Conservation (phyloP, 139 green algal genomes). For the Parachlorella kessleri region DNA sequence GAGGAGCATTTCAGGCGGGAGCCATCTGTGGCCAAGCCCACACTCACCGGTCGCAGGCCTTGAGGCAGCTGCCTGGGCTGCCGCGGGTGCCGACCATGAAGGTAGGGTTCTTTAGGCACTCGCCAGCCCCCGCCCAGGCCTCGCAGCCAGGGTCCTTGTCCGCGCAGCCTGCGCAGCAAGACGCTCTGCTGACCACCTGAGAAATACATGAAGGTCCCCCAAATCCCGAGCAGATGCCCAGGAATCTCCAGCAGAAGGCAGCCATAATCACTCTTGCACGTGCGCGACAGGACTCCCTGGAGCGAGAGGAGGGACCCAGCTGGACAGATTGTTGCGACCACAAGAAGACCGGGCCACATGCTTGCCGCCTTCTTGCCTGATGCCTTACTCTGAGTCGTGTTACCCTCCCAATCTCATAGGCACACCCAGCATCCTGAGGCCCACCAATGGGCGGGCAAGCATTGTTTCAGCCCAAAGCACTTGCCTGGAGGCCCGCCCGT, state of each 20-base stretch:
- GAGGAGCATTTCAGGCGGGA: no score
- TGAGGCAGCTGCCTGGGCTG: not conserved
- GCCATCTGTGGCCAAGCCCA: no score
- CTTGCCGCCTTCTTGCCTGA: no score
- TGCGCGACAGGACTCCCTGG: not conserved
- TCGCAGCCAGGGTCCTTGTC: constrained; percentile 11
- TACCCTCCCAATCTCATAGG: no score
- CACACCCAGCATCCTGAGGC: no score
- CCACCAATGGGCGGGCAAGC: no score
- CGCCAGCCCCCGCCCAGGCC: constrained; percentile 25
- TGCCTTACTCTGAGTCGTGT: no score
- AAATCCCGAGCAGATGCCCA: not conserved
- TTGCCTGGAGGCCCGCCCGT: not conserved
- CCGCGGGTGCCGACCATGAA: not conserved
- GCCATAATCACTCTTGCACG: not conserved
- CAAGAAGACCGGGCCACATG: not conserved
- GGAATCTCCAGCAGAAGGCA: not conserved
- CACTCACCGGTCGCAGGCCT: not conserved
- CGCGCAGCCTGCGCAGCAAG: constrained; percentile 3
- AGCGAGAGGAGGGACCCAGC: not conserved
- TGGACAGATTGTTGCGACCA: not conserved
- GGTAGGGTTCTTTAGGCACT: constrained; percentile 26
- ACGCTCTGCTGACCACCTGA: not conserved
- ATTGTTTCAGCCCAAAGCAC: no score
- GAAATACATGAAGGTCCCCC: not conserved